A percentile compares a stretch with the other conserved stretches of the same genome.
Conservation (phyloP, 2,329 filamentous ascomycete species). For the Monilinia polystroma region DNA sequence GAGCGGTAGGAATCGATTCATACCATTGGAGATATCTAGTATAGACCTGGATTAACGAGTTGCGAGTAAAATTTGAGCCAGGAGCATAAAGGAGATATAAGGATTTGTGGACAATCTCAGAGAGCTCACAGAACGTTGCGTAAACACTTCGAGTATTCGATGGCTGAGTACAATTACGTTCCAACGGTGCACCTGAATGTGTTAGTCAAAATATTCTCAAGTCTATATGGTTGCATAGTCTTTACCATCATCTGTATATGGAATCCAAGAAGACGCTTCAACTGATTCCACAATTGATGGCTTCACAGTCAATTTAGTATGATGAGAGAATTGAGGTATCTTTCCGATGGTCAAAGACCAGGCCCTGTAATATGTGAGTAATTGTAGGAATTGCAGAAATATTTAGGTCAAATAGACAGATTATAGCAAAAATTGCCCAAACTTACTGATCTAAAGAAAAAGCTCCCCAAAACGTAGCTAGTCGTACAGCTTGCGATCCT, state of each 20-base stretch:
- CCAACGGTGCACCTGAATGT: conserved; percentile 45
- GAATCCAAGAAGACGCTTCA: conserved; percentile 54
- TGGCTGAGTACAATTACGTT: conserved; percentile 60
- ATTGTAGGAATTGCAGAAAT: conserved; percentile 35
- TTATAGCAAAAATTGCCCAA: conserved; percentile 46
- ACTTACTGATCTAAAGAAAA: conserved; percentile 55
- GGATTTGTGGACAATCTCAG: conserved; percentile 68
- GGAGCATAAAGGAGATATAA: conserved; percentile 65
- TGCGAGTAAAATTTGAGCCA: conserved; percentile 61
- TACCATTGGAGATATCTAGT: conserved; percentile 72
- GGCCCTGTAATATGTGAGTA: conserved; percentile 46
- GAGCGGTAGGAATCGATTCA: conserved; percentile 60
- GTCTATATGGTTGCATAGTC: neutral
- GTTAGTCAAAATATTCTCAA: neutral
- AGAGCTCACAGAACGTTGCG: conserved; percentile 69
- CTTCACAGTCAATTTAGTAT: conserved; percentile 57
- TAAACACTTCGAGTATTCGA: conserved; percentile 68
- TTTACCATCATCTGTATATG: conserved; percentile 40
- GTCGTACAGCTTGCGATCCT: conserved; percentile 48
- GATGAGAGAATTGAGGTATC: conserved; percentile 58
- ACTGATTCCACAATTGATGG: conserved; percentile 59
- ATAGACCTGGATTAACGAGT: conserved; percentile 62
- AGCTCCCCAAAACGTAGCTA: conserved; percentile 51
- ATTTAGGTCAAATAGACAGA: neutral
- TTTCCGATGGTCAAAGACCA: conserved; percentile 65